These are phyloP conservation scores for Kondoa subrosea DNA, from an alignment of 768 basidiomycete species.

Conservation along the genomic window DNA sequence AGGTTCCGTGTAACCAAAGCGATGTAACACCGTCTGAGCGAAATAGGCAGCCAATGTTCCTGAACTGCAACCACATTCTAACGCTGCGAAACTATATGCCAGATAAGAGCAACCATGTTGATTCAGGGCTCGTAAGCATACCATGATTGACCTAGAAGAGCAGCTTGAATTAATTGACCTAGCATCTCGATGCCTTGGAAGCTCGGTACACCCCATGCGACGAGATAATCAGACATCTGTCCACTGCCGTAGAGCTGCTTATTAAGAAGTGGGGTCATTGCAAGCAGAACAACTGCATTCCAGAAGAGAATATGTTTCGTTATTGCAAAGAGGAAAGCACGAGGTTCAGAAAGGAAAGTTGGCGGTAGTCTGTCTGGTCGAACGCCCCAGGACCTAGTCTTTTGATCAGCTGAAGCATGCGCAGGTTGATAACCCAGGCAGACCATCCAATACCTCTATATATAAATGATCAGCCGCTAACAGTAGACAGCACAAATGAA, in stretches of 20 bases:
- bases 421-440: no score
- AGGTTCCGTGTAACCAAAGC: no score
- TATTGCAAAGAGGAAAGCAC: neutral
- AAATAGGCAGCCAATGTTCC: no score
- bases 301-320: neutral
- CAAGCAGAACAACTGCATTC: neutral
- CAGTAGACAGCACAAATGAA: no score
- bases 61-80: no score
- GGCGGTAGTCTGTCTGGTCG: neutral
- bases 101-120: no score
- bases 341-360: neutral
- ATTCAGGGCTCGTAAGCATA: no score
- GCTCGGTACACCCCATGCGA: neutral
- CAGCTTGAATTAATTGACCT: neutral
- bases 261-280: neutral
- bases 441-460: no score
- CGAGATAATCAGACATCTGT: neutral
- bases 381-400: neutral
- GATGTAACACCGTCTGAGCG: no score
- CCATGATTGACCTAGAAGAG: neutral
- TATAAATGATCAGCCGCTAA: no score
- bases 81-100: no score
- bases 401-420: no score
- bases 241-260: neutral
- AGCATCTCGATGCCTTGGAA: neutral